These are phyloP conservation scores for Lignosus rhinocerotis DNA, from an alignment of 1,284 basidiomycete species.

Conservation along the genomic window DNA sequence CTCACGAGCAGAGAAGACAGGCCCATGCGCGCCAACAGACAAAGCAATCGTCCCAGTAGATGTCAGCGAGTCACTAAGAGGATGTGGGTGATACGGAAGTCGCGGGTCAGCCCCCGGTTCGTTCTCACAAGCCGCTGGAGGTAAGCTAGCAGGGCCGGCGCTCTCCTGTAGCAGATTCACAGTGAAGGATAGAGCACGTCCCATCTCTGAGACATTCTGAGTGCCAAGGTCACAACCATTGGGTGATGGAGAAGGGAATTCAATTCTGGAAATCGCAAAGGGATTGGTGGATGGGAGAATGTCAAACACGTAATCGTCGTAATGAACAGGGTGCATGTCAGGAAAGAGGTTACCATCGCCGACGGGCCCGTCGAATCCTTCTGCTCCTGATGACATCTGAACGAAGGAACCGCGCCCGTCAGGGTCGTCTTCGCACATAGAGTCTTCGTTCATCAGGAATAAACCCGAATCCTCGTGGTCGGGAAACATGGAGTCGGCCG, in stretches of 20 bases:
- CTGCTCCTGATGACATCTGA: conserved; percentile 23
- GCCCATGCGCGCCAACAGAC: background rate
- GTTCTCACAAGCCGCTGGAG: too few species aligned
- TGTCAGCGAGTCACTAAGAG: background rate
- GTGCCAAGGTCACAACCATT: background rate
- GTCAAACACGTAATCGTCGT: conserved; percentile 8
- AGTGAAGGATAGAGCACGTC: too few species aligned
- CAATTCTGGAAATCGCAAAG: background rate
- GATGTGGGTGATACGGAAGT: background rate
- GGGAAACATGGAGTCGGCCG: background rate
- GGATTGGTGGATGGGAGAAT: background rate
- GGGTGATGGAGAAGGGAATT: background rate
- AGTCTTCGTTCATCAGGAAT: conserved; percentile 7
- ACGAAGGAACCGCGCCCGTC: conserved; percentile 11
- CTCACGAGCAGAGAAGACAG: conserved; percentile 12
- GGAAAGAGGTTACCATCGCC: conserved; percentile 27
- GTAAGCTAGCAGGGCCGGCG: too few species aligned
- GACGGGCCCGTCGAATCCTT: conserved; percentile 29
- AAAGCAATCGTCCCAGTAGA: background rate
- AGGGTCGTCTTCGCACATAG: background rate
- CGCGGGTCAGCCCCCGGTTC: background rate
- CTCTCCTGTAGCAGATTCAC: background rate
- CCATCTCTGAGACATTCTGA: background rate
- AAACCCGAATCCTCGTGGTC: conserved; percentile 27
- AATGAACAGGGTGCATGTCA: conserved; percentile 30